phyloP scores from a whole-genome alignment of 768 basidiomycete species.

The Leccinum longicurvipes region DNA sequence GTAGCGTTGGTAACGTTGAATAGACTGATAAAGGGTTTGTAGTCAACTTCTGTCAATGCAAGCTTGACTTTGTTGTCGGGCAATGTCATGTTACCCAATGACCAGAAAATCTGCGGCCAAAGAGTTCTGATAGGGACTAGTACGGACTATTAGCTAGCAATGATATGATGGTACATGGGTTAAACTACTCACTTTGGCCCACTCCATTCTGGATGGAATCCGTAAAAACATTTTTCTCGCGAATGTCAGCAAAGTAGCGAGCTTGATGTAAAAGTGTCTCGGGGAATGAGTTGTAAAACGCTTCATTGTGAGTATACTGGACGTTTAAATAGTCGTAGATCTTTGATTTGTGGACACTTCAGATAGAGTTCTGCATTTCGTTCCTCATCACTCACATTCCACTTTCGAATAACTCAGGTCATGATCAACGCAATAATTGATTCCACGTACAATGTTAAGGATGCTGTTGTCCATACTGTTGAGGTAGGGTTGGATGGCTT shows the following conservation, averaged over 20 bases:
- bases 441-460: conserved; percentile 58
- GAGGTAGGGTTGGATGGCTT: conserved; percentile 60
- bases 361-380: background rate
- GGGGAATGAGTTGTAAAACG: conserved; percentile 70
- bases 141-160: background rate
- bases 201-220: conserved; percentile 54
- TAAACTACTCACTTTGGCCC: conserved; percentile 62
- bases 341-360: conserved; percentile 31
- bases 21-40: conserved; percentile 86
- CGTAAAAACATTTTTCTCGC: conserved; percentile 73
- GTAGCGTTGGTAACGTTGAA: conserved; percentile 72
- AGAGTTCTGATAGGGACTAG: conserved; percentile 79
- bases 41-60: conserved; percentile 72
- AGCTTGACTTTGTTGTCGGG: conserved; percentile 73
- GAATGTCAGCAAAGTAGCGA: conserved; percentile 70
- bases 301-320: conserved; percentile 75
- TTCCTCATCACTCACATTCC: conserved; percentile 55
- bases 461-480: conserved; percentile 60
- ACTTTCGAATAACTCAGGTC: conserved; percentile 40
- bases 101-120: conserved; percentile 64
- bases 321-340: conserved; percentile 77
- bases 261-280: conserved; percentile 69
- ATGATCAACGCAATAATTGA: background rate
- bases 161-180: background rate
- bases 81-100: conserved; percentile 73